Conservation (phyloP, 192 early-diverging fungal genomes). For the Entophlyctis luteolus region DNA sequence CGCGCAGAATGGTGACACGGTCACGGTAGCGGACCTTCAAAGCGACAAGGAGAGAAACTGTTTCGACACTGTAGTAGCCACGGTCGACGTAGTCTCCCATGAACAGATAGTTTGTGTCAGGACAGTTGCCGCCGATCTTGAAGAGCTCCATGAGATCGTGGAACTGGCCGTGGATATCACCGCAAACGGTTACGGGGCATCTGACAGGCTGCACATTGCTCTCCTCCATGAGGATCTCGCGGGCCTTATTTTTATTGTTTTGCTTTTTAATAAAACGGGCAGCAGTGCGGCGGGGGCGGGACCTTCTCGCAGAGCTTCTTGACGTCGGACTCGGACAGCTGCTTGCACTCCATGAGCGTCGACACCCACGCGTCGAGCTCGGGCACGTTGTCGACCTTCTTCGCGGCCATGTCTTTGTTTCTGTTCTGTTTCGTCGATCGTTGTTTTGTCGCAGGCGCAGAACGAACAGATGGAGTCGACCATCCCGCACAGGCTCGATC, state of each 20-base stretch:
- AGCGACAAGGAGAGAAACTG: conserved; percentile 89
- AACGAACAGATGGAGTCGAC: background rate
- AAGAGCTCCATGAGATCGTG: conserved; percentile 94
- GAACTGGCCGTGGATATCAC: conserved; percentile 98
- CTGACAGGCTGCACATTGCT: conserved; percentile 95
- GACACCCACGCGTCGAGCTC: conserved; percentile 92
- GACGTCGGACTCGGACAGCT: conserved; percentile 87
- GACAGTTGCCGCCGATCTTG: conserved; percentile 87
- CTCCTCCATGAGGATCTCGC: conserved; percentile 93
- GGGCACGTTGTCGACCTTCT: conserved; percentile 52
- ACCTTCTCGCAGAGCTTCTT: conserved; percentile 98
- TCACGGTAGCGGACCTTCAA: conserved; percentile 94
- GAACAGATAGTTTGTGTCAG: conserved; percentile 96
- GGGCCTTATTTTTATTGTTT: conserved; percentile 58
- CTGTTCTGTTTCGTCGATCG: background rate
- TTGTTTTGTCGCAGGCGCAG: background rate
- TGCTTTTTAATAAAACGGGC: background rate
- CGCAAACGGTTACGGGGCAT: conserved; percentile 95
- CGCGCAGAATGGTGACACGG: conserved; percentile 86
- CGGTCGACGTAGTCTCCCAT: conserved; percentile 98
- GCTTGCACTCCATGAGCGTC: conserved; percentile 89
- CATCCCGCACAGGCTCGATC: conserved; percentile 1
- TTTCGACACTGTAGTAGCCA: conserved; percentile 95
- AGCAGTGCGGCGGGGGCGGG: background rate
- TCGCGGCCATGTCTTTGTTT: conserved; percentile 8